phyloP scores from a whole-genome alignment of 768 basidiomycete genomes.

The Lenzites betulinus region DNA sequence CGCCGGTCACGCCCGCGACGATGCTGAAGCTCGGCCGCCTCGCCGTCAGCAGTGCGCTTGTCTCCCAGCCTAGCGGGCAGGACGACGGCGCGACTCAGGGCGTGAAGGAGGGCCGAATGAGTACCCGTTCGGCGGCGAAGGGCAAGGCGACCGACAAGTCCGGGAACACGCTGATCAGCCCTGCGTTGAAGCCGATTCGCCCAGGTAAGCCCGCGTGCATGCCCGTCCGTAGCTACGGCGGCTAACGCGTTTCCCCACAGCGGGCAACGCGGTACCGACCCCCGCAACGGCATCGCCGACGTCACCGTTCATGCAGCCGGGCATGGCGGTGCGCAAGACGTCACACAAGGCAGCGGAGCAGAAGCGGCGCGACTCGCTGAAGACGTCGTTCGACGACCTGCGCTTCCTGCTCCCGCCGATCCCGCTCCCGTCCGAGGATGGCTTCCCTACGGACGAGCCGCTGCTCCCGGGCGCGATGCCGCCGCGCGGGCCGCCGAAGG shows the following conservation, averaged over 20 bases:
- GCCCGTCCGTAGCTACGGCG: conserved; percentile 9
- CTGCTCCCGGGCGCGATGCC: conserved; percentile 86
- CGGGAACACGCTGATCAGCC: conserved; percentile 42
- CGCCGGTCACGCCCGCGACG: conserved; percentile 87
- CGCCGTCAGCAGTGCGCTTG: conserved; percentile 47
- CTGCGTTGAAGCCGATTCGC: conserved; percentile 69
- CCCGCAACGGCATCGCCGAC: conserved; percentile 27
- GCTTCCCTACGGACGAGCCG: conserved; percentile 69
- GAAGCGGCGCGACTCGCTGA: conserved; percentile 94
- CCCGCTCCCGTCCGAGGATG: conserved; percentile 75
- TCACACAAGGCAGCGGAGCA: conserved; percentile 98
- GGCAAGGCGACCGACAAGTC: conserved; percentile 28
- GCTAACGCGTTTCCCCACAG: conserved; percentile 23
- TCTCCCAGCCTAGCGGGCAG: conserved; percentile 36
- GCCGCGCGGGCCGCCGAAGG: conserved; percentile 85
- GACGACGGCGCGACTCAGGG: conserved; percentile 19
- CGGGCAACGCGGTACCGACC: conserved; percentile 35
- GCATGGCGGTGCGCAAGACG: conserved; percentile 60
- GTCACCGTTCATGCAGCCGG: conserved; percentile 29
- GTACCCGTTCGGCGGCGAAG: conserved; percentile 34
- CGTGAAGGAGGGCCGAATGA: conserved; percentile 25
- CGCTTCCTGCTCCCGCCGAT: conserved; percentile 86
- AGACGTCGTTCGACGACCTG: conserved; percentile 88
- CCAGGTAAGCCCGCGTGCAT: conserved; percentile 50
- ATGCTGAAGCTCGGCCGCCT: conserved; percentile 86